Evolutionary conservation across 2,329 filamentous ascomycete species (phyloP).

Genomic region (Metarhizium anisopliae): DNA sequence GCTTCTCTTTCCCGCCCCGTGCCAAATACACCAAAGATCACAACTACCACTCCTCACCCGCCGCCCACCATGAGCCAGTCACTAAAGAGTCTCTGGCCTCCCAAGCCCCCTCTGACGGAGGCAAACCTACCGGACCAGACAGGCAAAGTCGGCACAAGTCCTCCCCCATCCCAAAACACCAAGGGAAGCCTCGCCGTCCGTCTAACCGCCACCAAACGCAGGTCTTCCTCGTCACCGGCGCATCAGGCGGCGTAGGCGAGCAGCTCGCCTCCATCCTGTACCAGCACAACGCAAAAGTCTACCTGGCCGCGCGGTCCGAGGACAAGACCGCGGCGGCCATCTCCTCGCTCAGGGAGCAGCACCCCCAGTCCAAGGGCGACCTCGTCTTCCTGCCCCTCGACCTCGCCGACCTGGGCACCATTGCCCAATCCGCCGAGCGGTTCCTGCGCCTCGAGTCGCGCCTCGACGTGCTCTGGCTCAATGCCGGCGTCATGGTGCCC

Average conservation of each 20-base stretch:
- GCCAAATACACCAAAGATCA: too few relatives aligned
- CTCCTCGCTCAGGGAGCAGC: slow-evolving; percentile 25
- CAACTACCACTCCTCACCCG: too few relatives aligned
- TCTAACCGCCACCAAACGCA: too few relatives aligned
- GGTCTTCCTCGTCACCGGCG: slow-evolving; percentile 34
- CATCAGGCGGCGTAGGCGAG: slow-evolving; percentile 34
- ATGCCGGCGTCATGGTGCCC: slow-evolving; percentile 33
- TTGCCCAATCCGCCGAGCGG: slow-evolving; percentile 16
- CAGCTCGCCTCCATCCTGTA: slow-evolving; percentile 45
- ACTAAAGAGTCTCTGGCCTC: too few relatives aligned
- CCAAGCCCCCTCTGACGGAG: too few relatives aligned
- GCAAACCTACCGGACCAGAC: too few relatives aligned
- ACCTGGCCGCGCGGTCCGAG: slow-evolving; percentile 38
- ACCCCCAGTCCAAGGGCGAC: slow-evolving; percentile 25
- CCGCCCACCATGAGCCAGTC: too few relatives aligned
- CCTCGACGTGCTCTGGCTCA: slow-evolving; percentile 33
- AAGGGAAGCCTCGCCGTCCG: too few relatives aligned
- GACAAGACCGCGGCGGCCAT: slow-evolving; percentile 34
- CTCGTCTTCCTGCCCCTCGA: slow-evolving; percentile 35
- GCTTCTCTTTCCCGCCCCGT: too few relatives aligned
- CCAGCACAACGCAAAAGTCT: slow-evolving; percentile 42
- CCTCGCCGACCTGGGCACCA: slow-evolving; percentile 22
- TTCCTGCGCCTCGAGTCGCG: slow-evolving; percentile 14
- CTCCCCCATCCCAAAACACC: too few relatives aligned
- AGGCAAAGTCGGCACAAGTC: too few relatives aligned